phyloP scores from a whole-genome alignment of 164 flowering plant genomes.

The Umbilicus rupestris region DNA sequence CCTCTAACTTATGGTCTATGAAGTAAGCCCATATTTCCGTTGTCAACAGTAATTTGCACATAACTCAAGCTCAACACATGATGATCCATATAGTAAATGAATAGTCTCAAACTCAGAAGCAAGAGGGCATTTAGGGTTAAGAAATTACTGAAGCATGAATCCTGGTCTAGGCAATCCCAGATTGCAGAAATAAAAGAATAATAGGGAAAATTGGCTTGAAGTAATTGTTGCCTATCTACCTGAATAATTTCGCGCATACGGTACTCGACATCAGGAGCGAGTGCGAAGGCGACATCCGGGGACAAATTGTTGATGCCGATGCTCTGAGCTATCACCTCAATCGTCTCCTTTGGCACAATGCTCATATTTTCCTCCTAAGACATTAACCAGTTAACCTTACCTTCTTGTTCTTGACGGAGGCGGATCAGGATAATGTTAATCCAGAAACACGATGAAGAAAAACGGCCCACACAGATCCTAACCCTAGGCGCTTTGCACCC shows the following conservation, averaged over 20 bases:
- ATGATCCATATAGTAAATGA: not conserved
- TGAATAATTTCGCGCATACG: conserved; percentile 96
- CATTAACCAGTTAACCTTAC: too few species aligned
- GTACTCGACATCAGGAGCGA: conserved; percentile 93
- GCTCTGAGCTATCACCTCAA: conserved; percentile 88
- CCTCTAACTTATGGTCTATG: not conserved
- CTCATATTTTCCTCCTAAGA: conserved; percentile 42
- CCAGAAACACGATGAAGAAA: too few species aligned
- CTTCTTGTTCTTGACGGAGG: too few species aligned
- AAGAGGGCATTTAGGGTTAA: not conserved
- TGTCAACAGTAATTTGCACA: not conserved
- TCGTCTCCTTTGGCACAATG: conserved; percentile 76
- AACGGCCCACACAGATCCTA: too few species aligned
- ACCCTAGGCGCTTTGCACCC: too few species aligned
- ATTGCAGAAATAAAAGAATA: not conserved
- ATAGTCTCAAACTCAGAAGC: not conserved
- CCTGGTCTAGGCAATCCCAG: not conserved
- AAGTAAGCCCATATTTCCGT: not conserved
- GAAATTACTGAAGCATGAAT: not conserved
- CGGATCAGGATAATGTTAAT: too few species aligned
- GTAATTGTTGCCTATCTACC: too few species aligned
- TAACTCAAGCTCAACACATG: not conserved
- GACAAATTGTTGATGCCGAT: conserved; percentile 70
- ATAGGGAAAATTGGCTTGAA: too few species aligned
- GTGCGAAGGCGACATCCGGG: conserved; percentile 70